Evolutionary conservation across 371 early-diverging fungal species (phyloP), one percentile per base, ranked within the genome.

Genomic region (Dinochytrium kinnereticum): DNA sequence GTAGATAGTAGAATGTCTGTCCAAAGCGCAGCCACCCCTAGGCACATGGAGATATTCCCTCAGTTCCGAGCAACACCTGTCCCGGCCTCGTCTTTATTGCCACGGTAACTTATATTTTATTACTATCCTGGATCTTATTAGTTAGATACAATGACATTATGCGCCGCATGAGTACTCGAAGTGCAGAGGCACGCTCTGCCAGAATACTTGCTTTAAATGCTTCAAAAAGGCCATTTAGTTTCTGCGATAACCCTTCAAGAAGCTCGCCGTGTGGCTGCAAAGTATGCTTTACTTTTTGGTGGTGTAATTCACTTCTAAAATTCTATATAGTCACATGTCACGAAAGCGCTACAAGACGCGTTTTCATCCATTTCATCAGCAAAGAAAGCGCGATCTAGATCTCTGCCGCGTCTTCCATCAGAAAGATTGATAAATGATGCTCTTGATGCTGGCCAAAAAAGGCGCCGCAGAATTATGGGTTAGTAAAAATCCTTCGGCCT

Each of bases 1-100:
- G n/a, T n/a, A n/a, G n/a, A n/a, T n/a, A n/a, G n/a, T n/a, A n/a
- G n/a, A n/a, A n/a, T n/a, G n/a, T n/a, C n/a, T n/a, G n/a, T n/a
- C n/a, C n/a, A n/a, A n/a, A n/a, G n/a, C n/a, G n/a, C n/a, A n/a
- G n/a, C n/a, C n/a, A n/a, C n/a, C n/a, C n/a, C n/a, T n/a, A n/a
- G n/a, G n/a, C n/a, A n/a, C n/a, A n/a, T n/a, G n/a, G n/a, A n/a
- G n/a, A n/a, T n/a, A n/a, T n/a, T 24, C 15, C 37, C 61, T 61
- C 38, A 71, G 57, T 79, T 79, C 59, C 53, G 64, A 38, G 80
- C 80, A 17, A 79, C 64, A 5, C 76, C 80, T 33, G 73, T 79
- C 17, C 80, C 76, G 0, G 76, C 76, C 2, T 71, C 74, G 19
- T 73, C 76, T 2, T 30, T 76, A 2, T 36, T 79, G 30, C 76